Evolutionary conservation across 371 early-diverging fungal species (phyloP).

Genomic region (Mucor racemosus): DNA sequence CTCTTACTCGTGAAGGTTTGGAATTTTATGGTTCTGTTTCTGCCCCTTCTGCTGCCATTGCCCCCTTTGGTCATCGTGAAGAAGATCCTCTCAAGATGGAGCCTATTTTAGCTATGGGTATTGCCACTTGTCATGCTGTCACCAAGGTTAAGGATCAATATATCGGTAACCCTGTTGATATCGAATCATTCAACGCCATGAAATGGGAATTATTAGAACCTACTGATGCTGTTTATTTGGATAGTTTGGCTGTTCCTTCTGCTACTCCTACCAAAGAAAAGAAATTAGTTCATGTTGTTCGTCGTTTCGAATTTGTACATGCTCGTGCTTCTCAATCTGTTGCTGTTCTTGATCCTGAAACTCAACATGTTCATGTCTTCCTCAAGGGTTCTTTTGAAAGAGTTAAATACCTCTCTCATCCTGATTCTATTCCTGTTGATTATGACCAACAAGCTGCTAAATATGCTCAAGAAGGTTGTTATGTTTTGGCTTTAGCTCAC

Average conservation of each 20-base stretch:
- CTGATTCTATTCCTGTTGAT: constrained; percentile 62
- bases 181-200: constrained; percentile 58
- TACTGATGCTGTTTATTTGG: constrained; percentile 24
- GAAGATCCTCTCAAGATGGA: constrained; percentile 48
- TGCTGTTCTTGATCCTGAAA: constrained; percentile 62
- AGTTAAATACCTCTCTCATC: constrained; percentile 57
- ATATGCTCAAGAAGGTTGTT: constrained; percentile 81
- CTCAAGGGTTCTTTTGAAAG: constrained; percentile 87
- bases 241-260: constrained; percentile 29
- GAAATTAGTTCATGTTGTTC: constrained; percentile 55
- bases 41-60: constrained; percentile 11
- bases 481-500: constrained; percentile 79
- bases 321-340: constrained; percentile 87
- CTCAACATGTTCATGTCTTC: constrained; percentile 64
- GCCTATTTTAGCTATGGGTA: constrained; percentile 55
- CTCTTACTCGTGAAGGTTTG: constrained; percentile 77
- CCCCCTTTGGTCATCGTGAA: constrained; percentile 28
- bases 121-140: constrained; percentile 78
- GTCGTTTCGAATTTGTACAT: constrained; percentile 90
- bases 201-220: constrained; percentile 33
- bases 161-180: constrained; percentile 89
- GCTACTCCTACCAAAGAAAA: constrained; percentile 17
- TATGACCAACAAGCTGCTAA: constrained; percentile 62
- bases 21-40: constrained; percentile 59
- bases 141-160: constrained; percentile 65